phyloP scores from a whole-genome alignment of 1,284 basidiomycete species.

The Volvariella surrecta region DNA sequence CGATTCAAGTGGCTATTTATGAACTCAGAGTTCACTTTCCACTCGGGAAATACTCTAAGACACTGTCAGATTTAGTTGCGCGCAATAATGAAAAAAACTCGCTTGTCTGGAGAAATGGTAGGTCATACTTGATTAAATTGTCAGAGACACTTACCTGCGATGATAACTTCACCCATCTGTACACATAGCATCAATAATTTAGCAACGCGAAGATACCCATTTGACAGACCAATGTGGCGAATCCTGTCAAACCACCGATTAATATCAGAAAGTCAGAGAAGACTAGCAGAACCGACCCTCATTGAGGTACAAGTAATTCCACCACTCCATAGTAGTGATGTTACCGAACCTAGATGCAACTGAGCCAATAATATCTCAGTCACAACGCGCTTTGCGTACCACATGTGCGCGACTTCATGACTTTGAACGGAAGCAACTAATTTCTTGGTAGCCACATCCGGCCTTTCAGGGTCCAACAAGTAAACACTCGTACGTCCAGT shows the following conservation, averaged over 20 bases:
- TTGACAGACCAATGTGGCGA: slow-evolving; percentile 66
- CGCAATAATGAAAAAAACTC: slow-evolving; percentile 6
- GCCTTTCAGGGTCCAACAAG: slow-evolving; percentile 74
- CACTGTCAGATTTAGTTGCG: slow-evolving; percentile 9
- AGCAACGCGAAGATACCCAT: background rate
- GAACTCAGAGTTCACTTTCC: slow-evolving; percentile 67
- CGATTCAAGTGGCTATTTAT: slow-evolving; percentile 51
- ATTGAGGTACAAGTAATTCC: slow-evolving; percentile 86
- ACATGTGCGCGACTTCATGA: slow-evolving; percentile 83
- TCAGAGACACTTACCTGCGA: slow-evolving; percentile 49
- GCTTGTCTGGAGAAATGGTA: slow-evolving; percentile 38
- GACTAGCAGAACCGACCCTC: slow-evolving; percentile 38
- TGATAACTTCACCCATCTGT: slow-evolving; percentile 87
- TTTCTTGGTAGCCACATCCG: slow-evolving; percentile 74
- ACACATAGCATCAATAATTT: slow-evolving; percentile 6
- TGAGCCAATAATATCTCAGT: background rate
- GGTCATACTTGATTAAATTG: slow-evolving; percentile 6
- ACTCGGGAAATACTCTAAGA: slow-evolving; percentile 66
- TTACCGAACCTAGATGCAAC: slow-evolving; percentile 67
- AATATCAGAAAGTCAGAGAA: slow-evolving; percentile 11
- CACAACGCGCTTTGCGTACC: slow-evolving; percentile 39
- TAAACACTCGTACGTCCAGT: slow-evolving; percentile 84
- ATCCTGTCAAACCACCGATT: slow-evolving; percentile 56
- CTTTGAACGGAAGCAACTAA: slow-evolving; percentile 71
- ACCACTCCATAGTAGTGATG: slow-evolving; percentile 92